Conservation (phyloP, 2,329 filamentous ascomycete species). For the Microascus cirrosus region DNA sequence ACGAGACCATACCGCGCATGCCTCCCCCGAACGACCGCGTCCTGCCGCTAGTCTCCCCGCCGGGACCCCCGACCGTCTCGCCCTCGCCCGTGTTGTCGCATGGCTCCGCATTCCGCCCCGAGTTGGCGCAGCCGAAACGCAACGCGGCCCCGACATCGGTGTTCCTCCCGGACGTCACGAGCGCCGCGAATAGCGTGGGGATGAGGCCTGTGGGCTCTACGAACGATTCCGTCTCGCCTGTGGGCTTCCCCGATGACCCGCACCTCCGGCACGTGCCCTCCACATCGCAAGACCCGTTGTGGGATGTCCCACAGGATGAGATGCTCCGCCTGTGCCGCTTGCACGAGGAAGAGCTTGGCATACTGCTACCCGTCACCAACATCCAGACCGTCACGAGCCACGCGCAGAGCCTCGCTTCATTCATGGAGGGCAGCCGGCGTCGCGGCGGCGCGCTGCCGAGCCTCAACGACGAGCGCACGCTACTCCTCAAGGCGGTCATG, state of each 20-base stretch:
- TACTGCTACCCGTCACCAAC: conserved; percentile 83
- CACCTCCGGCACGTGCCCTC: neutral
- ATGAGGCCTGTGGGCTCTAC: neutral
- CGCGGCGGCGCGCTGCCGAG: conserved; percentile 18
- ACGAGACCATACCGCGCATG: conserved; percentile 4
- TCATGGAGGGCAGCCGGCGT: conserved; percentile 47
- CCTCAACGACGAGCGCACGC: conserved; percentile 42
- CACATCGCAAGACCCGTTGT: conserved; percentile 56
- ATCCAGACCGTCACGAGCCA: conserved; percentile 62
- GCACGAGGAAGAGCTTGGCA: conserved; percentile 81
- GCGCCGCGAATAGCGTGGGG: conserved; percentile 30
- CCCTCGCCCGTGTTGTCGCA: conserved; percentile 31
- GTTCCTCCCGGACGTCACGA: conserved; percentile 62
- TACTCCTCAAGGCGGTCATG: conserved; percentile 73
- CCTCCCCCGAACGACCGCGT: conserved; percentile 1
- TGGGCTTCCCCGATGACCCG: neutral
- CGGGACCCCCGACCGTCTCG: conserved; percentile 15
- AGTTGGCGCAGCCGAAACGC: conserved; percentile 38
- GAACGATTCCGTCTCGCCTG: neutral
- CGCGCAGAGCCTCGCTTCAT: conserved; percentile 57
- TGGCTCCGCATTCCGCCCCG: conserved; percentile 29
- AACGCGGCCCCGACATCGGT: neutral
- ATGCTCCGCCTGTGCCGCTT: conserved; percentile 67
- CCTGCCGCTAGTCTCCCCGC: neutral
- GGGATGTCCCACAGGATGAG: conserved; percentile 67